A percentile compares a stretch with the other conserved stretches of the same genome.
These are phyloP conservation scores for Rhodamnia rubescens DNA, from an alignment of 345 rosid species.

Conservation along the genomic window DNA sequence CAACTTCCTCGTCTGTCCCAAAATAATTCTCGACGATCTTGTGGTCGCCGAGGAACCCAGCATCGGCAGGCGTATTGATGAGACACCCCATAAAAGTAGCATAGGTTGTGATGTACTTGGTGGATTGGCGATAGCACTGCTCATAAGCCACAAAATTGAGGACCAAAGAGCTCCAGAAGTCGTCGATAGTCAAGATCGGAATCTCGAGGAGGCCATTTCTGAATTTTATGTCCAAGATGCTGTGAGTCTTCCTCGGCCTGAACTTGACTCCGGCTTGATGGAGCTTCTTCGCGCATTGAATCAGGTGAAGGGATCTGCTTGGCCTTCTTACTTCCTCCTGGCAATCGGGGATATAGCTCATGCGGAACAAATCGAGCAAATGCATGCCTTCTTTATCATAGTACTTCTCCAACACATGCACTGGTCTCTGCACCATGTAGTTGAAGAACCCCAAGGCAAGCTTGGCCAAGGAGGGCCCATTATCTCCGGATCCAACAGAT, in stretches of 20 bases:
- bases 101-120: constrained; percentile 38
- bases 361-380: constrained; percentile 59
- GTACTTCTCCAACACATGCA: constrained; percentile 13
- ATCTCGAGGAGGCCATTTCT: constrained; percentile 33
- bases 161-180: constrained; percentile 21
- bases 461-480: constrained; percentile 20
- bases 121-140: constrained; percentile 32
- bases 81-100: constrained; percentile 44
- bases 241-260: constrained; percentile 11
- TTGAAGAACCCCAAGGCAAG: constrained; percentile 63
- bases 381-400: constrained; percentile 26
- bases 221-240: constrained; percentile 38
- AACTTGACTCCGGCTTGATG: constrained; percentile 38
- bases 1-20: constrained; percentile 39
- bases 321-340: neutral
- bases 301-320: constrained; percentile 14
- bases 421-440: constrained; percentile 29
- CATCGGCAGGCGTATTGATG: constrained; percentile 31
- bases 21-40: constrained; percentile 40
- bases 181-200: constrained; percentile 30
- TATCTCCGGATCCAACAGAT: constrained; percentile 13
- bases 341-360: constrained; percentile 21
- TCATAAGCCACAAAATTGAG: constrained; percentile 47
- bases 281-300: constrained; percentile 58
- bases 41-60: constrained; percentile 27